Evolutionary conservation across 306 rosid genomes (phyloP).

Genomic region (Abrus pulchellus): DNA sequence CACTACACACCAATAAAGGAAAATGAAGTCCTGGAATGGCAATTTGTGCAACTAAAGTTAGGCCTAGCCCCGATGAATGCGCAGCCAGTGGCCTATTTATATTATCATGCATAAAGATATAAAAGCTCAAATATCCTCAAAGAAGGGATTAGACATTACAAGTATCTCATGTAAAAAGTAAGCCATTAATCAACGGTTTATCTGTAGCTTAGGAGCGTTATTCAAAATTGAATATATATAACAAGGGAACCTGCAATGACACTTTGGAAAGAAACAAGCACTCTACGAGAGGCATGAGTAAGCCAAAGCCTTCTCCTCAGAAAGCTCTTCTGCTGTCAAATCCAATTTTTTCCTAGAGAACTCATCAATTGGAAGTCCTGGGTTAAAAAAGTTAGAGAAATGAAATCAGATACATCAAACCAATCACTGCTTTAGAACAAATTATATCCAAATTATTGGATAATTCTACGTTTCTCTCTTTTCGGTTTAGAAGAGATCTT

Average conservation of each 20-base stretch:
- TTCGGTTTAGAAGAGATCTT: too few relatives aligned
- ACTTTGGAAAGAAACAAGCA: conserved; percentile 14
- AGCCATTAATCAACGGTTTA: conserved; percentile 55
- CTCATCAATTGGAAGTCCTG: conserved; percentile 64
- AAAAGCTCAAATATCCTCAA: conserved; percentile 42
- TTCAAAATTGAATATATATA: conserved; percentile 59
- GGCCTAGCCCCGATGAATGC: too few relatives aligned
- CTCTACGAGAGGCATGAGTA: conserved; percentile 85
- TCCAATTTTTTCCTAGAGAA: conserved; percentile 94
- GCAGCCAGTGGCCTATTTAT: too few relatives aligned
- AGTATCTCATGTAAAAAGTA: conserved; percentile 43
- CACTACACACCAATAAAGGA: not conserved
- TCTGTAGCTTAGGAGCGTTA: conserved; percentile 59
- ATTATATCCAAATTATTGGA: not conserved
- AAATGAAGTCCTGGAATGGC: too few relatives aligned
- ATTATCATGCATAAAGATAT: not conserved
- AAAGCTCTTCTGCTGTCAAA: conserved; percentile 81
- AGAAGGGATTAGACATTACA: conserved; percentile 36
- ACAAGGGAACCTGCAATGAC: conserved; percentile 38
- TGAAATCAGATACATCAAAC: not conserved
- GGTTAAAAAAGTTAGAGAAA: conserved; percentile 5
- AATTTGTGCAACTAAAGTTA: too few relatives aligned
- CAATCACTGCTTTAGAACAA: too few relatives aligned
- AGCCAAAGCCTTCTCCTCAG: conserved; percentile 91
- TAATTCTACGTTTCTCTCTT: too few relatives aligned